phyloP scores from a whole-genome alignment of 768 basidiomycete genomes.

The Dioszegia hungarica region DNA sequence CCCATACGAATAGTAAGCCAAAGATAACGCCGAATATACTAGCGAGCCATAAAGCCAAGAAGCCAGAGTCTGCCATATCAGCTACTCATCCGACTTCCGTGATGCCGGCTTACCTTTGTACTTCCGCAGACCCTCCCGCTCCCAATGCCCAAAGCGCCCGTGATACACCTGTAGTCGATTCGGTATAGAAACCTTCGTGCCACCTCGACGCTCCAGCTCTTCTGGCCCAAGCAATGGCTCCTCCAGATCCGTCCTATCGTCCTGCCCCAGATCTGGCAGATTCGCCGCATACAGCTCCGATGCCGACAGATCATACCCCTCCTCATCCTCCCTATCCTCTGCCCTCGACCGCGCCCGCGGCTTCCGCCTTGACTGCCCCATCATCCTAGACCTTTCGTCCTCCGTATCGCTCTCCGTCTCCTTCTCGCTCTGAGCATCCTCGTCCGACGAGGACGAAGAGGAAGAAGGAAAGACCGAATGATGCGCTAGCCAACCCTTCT shows the following conservation, averaged over 20 bases:
- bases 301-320: constrained; percentile 27
- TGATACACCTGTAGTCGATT: constrained; percentile 39
- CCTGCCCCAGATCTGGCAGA: neutral
- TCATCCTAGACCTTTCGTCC: constrained; percentile 19
- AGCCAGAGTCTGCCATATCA: constrained; percentile 34
- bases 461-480: constrained; percentile 46
- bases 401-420: constrained; percentile 27
- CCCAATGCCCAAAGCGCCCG: constrained; percentile 40
- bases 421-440: constrained; percentile 28
- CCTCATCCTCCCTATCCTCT: constrained; percentile 17
- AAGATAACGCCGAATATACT: constrained; percentile 39
- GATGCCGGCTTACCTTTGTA: constrained; percentile 38
- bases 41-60: constrained; percentile 43
- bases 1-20: constrained; percentile 46
- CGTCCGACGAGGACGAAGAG: constrained; percentile 17
- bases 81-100: neutral
- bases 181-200: constrained; percentile 19
- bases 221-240: constrained; percentile 40
- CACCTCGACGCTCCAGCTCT: constrained; percentile 16
- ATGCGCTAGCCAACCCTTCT: constrained; percentile 47
- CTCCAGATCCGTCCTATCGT: constrained; percentile 17
- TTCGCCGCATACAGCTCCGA: constrained; percentile 21
- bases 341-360: constrained; percentile 4
- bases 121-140: constrained; percentile 36
- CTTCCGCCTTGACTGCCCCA: constrained; percentile 19